These are phyloP conservation scores for Alternaria sp. DNA, from an alignment of 2,329 filamentous ascomycete genomes.

Conservation along the genomic window DNA sequence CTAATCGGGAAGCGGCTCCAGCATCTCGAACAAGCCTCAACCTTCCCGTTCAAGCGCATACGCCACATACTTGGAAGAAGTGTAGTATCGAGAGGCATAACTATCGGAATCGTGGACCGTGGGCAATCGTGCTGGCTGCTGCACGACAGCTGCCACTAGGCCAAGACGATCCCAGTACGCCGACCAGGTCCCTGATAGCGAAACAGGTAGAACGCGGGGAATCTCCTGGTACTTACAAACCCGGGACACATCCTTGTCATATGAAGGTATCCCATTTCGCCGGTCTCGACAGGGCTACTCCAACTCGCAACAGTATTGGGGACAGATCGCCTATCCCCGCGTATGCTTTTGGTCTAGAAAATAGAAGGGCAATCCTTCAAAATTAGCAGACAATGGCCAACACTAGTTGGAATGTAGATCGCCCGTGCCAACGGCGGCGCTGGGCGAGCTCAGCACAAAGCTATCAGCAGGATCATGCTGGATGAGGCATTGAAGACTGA, in stretches of 20 bases:
- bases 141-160: not conserved
- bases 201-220: constrained; percentile 3
- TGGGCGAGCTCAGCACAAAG: not conserved
- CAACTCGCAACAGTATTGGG: not conserved
- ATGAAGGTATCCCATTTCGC: constrained; percentile 9
- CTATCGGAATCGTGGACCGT: not conserved
- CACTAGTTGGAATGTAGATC: not conserved
- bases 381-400: constrained; percentile 1
- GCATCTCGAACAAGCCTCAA: constrained; percentile 7
- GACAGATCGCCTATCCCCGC: not conserved
- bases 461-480: not conserved
- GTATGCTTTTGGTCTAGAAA: not conserved
- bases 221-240: constrained; percentile 9
- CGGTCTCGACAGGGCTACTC: constrained; percentile 7
- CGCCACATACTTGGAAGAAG: not conserved
- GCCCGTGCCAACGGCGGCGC: not conserved
- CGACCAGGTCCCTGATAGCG: not conserved
- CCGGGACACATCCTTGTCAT: constrained; percentile 1
- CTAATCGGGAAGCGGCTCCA: constrained; percentile 7
- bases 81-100: not conserved
- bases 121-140: not conserved
- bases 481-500: not conserved
- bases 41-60: constrained; percentile 2
- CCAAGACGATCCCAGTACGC: not conserved
- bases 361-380: not conserved